Evolutionary conservation across 108 stramenopile species (phyloP).

Genomic region (Epipyxis sp.): DNA sequence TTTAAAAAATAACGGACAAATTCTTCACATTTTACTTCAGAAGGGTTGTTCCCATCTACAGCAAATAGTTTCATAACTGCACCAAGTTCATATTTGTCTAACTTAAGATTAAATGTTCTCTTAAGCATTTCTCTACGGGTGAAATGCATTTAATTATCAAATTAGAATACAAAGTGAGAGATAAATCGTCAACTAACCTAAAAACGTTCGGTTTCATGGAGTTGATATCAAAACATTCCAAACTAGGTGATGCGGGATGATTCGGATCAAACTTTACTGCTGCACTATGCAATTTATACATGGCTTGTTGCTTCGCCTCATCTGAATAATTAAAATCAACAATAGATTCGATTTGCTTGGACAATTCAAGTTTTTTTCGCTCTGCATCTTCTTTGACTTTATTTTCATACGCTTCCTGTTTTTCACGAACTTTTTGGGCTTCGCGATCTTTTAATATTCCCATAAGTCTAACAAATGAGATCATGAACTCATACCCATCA

Average conservation of each 20-base stretch:
- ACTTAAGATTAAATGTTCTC: slow-evolving; percentile 26
- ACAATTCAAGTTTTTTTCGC: neutral
- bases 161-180: neutral
- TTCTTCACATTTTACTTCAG: no score
- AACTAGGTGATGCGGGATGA: slow-evolving; percentile 20
- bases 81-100: slow-evolving; percentile 9
- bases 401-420: neutral
- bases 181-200: neutral
- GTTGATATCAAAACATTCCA: neutral
- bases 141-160: neutral
- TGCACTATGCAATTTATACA: slow-evolving; percentile 14
- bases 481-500: slow-evolving; percentile 27
- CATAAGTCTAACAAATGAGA: neutral
- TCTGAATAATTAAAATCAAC: neutral
- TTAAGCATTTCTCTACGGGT: slow-evolving; percentile 14
- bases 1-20: slow-evolving; percentile 6
- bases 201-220: slow-evolving; percentile 18
- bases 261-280: slow-evolving; percentile 5
- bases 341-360: neutral
- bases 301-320: neutral
- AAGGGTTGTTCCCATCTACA: neutral
- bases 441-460: slow-evolving; percentile 3
- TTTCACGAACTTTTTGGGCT: neutral
- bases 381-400: slow-evolving; percentile 22
- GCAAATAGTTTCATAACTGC: slow-evolving; percentile 17